These are phyloP conservation scores for Stromatinia cepivora DNA, from an alignment of 2,329 filamentous ascomycete genomes.

Conservation along the genomic window DNA sequence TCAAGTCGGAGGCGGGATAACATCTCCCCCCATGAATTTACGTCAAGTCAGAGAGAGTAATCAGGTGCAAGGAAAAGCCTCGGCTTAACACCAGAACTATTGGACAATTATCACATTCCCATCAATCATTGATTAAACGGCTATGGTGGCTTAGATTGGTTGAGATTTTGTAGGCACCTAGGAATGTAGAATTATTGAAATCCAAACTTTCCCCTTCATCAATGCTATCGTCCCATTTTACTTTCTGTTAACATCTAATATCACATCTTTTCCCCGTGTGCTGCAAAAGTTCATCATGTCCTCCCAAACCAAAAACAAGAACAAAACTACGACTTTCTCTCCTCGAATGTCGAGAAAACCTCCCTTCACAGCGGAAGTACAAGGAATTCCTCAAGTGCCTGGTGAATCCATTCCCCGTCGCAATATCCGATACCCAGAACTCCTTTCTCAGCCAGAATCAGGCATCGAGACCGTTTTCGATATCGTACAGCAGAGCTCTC, in stretches of 20 bases:
- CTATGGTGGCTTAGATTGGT: not conserved
- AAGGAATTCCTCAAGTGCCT: conserved; percentile 54
- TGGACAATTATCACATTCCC: not conserved
- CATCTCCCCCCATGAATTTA: not conserved
- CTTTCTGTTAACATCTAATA: not conserved
- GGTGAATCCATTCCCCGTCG: conserved; percentile 67
- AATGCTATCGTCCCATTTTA: too few species aligned
- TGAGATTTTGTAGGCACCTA: not conserved
- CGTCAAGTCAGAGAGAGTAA: not conserved
- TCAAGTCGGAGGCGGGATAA: not conserved
- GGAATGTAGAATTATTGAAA: conserved; percentile 13
- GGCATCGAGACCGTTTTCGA: conserved; percentile 71
- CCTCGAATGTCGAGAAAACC: conserved; percentile 42
- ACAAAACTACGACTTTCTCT: conserved; percentile 16
- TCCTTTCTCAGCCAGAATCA: conserved; percentile 8
- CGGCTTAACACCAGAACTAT: conserved; percentile 3
- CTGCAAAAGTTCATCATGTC: conserved; percentile 11
- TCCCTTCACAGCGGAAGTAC: conserved; percentile 61
- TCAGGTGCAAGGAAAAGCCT: conserved; percentile 3
- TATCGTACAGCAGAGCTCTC: conserved; percentile 67
- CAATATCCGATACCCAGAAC: conserved; percentile 54
- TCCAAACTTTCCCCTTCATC: not conserved
- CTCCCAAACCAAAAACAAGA: not conserved
- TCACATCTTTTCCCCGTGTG: not conserved
- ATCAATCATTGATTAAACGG: not conserved